Base-by-base conservation (phyloP, 306 rosid genomes). In the Cyamopsis tetragonoloba region DNA sequence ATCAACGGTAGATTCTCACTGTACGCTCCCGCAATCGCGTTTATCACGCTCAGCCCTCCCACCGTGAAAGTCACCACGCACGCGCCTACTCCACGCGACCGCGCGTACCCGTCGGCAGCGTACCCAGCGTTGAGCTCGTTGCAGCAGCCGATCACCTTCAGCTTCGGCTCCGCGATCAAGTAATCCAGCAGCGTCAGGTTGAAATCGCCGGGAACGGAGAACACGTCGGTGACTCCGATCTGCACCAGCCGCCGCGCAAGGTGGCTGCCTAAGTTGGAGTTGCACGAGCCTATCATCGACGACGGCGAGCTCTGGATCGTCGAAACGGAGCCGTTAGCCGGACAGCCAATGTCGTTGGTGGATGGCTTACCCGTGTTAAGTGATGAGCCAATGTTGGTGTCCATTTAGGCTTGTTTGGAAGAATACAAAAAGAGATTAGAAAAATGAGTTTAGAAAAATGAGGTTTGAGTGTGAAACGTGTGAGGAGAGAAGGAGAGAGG, bases 51-150 rank as follows among this genome's bases (percentile, higher is more conserved):
- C 5, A 86, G 64, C 0, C 86, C 91, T 0, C 91, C 91, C 0
- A 86, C 87, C 0, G 80, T 77, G 23, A 85, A 85, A 0, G 87
- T 85, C 3, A 85, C 90, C 0, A 85, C 90, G 4, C 90, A 85
- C 4, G 85, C 90, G 9, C 87, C 87, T 0, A 86, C 91, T 13
- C 91, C 91, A 0, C 81, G 75, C 1, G 75, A 14, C 0, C 88
- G 78, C 2, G 88, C 86, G 20, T 86, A 86, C 0, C 91, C 91
- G 3, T 86, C 88, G 4, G 91, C 91, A 4, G 91, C 91, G 31
- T 86, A 86, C 0, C 91, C 88, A 0, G 88, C 91, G 43, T 86
- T 83, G 34, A 86, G 88, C 66, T 86, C 91, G 65, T 86, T 86
- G 28, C 88, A 86, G 67, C 88, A 86, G 0, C 91, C 88, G 0